phyloP scores from a whole-genome alignment of 441 rosid species.

The Adansonia rubrostipa region DNA sequence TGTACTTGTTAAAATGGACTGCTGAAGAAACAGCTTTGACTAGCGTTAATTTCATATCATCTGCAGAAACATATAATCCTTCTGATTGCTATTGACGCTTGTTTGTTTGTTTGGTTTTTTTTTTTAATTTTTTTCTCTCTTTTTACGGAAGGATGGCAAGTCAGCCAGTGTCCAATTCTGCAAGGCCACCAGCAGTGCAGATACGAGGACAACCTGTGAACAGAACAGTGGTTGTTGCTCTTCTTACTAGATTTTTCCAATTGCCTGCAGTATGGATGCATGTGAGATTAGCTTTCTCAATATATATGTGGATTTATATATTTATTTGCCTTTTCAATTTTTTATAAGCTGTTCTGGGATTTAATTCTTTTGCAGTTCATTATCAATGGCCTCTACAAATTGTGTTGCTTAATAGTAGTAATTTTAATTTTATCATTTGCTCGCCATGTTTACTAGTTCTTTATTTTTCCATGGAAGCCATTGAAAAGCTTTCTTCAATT shows the following conservation, averaged over 20 bases:
- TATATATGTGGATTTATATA: neutral
- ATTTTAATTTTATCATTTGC: neutral
- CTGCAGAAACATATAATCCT: neutral
- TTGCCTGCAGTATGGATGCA: constrained; percentile 1
- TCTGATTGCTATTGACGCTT: neutral
- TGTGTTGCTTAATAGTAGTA: constrained; percentile 22
- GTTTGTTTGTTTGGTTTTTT: neutral
- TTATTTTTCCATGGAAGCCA: neutral
- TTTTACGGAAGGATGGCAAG: constrained; percentile 58
- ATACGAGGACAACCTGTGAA: constrained; percentile 68
- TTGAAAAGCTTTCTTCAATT: neutral
- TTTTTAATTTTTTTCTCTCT: neutral
- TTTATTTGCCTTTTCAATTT: constrained; percentile 3
- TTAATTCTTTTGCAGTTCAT: constrained; percentile 8
- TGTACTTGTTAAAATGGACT: neutral
- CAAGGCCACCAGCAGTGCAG: constrained; percentile 60
- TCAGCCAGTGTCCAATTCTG: constrained; percentile 54
- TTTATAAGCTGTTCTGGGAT: neutral
- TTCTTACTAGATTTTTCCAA: constrained; percentile 35
- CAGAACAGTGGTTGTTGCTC: constrained; percentile 77
- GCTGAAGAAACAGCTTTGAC: neutral
- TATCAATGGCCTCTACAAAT: neutral
- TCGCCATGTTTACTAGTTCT: neutral
- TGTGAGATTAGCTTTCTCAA: constrained; percentile 11
- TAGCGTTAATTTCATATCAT: neutral